Percentiles rank a stretch among this genome's conserved stretches.
phyloP scores from a whole-genome alignment of 176 grass and related monocot genomes.

The barley (Hordeum vulgare) region MorexV3_pseudomolecules_assembly NC_058522.1:456411805-456412304 shows the following conservation, averaged over 20 bases:
- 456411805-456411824: background rate
- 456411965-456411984: too few species aligned
- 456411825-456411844: background rate
- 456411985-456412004: too few species aligned
- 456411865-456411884: background rate
- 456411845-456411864: background rate
- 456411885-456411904: too few species aligned
- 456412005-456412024: background rate
- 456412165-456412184: background rate
- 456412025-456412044: background rate
- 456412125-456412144: conserved; percentile 6
- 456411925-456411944: background rate
- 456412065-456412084: background rate
- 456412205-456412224: background rate
- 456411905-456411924: background rate
- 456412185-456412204: conserved; percentile 21
- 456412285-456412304: conserved; percentile 27
- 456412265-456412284: background rate
- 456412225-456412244: background rate
- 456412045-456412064: background rate
- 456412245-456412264: background rate
- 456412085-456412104: background rate
- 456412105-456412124: background rate
- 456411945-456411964: too few species aligned
- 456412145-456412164: background rate